phyloP scores from a whole-genome alignment of 352 stramenopile species.

The Pythium aphanidermatum region DNA sequence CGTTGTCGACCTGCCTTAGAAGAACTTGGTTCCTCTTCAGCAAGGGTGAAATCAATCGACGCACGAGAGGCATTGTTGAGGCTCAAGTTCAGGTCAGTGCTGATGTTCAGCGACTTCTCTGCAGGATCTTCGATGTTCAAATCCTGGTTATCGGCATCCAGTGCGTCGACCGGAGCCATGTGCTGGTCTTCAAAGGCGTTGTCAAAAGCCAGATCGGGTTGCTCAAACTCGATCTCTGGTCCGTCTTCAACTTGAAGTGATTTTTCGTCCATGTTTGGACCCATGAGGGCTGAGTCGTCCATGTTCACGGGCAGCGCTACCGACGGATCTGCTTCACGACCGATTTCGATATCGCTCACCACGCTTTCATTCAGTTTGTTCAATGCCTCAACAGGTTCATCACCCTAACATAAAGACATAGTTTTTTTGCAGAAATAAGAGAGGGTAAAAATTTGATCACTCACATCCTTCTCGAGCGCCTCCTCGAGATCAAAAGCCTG shows the following conservation, averaged over 20 bases:
- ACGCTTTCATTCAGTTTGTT: constrained; percentile 48
- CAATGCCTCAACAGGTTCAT: constrained; percentile 9
- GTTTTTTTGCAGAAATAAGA: not conserved
- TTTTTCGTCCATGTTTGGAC: constrained; percentile 34
- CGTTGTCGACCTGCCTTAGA: constrained; percentile 29
- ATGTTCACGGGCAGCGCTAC: constrained; percentile 28
- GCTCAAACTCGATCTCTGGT: constrained; percentile 26
- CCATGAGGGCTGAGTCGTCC: constrained; percentile 53
- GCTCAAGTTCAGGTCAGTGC: constrained; percentile 58
- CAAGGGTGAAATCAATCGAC: constrained; percentile 63
- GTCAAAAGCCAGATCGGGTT: constrained; percentile 48
- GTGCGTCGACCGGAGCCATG: constrained; percentile 21
- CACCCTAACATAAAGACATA: not conserved
- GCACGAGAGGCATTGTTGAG: constrained; percentile 52
- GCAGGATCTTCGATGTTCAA: constrained; percentile 26
- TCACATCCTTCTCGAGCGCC: constrained; percentile 38
- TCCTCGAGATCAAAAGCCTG: constrained; percentile 81
- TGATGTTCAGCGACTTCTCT: constrained; percentile 55
- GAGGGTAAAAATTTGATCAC: not conserved
- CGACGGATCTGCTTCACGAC: constrained; percentile 55
- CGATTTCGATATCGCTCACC: constrained; percentile 81
- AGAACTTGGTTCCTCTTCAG: constrained; percentile 29
- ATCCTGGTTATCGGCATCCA: constrained; percentile 46
- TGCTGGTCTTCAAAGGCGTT: constrained; percentile 57
- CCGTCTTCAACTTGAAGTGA: constrained; percentile 32